phyloP scores from a whole-genome alignment of 169 alveolate genomes.

The Babesia bovis region DNA sequence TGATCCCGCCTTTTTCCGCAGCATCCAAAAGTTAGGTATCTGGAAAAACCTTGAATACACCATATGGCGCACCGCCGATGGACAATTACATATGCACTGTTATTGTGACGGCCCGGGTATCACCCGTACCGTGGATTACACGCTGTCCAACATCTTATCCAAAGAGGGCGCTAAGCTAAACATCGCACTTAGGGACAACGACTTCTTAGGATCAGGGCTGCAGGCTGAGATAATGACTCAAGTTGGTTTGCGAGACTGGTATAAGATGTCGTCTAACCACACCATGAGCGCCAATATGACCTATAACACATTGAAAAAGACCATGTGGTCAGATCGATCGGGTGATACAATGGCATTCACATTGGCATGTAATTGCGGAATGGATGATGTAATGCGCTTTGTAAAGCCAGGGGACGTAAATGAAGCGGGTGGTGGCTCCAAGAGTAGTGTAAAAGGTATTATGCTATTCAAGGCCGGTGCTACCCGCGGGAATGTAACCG shows the following conservation, averaged over 20 bases:
- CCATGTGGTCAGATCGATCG: constrained; percentile 17
- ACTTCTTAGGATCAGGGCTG: constrained; percentile 8
- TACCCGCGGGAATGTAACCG: neutral
- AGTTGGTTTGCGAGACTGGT: constrained; percentile 15
- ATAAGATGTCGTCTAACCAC: constrained; percentile 29
- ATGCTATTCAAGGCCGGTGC: constrained; percentile 2
- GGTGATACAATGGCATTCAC: constrained; percentile 15
- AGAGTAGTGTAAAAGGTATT: neutral
- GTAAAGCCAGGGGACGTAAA: neutral
- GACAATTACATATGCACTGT: constrained; percentile 16
- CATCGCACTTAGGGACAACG: constrained; percentile 9
- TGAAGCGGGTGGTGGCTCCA: neutral
- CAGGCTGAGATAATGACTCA: constrained; percentile 10
- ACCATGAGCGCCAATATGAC: constrained; percentile 19
- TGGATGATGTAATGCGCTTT: constrained; percentile 1
- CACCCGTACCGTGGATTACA: constrained; percentile 22
- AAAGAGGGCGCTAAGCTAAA: constrained; percentile 23
- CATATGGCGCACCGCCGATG: constrained; percentile 30
- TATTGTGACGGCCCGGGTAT: constrained; percentile 25
- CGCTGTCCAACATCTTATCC: constrained; percentile 21
- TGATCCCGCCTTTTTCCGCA: constrained; percentile 29
- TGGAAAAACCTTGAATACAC: constrained; percentile 35
- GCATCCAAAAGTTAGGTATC: constrained; percentile 1
- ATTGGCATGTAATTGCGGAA: constrained; percentile 7
- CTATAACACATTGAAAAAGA: neutral